Evolutionary conservation across 768 basidiomycete species (phyloP).

Genomic region (Tephrocybe sp.): DNA sequence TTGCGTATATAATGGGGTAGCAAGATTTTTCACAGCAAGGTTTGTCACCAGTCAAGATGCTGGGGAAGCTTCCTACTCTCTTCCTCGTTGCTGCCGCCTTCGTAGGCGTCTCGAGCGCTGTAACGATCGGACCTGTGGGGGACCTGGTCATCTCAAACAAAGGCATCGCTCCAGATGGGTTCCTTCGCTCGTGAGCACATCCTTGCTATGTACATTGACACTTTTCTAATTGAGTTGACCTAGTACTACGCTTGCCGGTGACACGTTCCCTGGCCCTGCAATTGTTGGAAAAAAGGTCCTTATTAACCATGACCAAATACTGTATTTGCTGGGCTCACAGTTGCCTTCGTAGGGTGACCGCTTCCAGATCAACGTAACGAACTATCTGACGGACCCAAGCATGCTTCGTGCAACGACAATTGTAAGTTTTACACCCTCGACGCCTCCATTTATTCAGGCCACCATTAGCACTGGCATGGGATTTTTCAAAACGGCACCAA

Average conservation of each 20-base stretch:
- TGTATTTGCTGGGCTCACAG: too few species aligned
- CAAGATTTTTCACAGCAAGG: neutral
- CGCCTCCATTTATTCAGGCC: neutral
- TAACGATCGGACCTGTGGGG: conserved; percentile 5
- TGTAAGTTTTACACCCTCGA: neutral
- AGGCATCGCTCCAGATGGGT: conserved; percentile 5
- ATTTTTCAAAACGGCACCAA: conserved; percentile 30
- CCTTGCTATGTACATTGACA: neutral
- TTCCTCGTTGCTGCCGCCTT: neutral
- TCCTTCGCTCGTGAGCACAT: conserved; percentile 2
- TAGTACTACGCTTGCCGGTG: conserved; percentile 5
- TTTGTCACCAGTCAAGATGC: neutral
- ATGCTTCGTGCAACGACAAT: conserved; percentile 9
- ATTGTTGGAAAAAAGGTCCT: conserved; percentile 8
- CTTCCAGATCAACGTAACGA: conserved; percentile 5
- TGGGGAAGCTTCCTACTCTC: neutral
- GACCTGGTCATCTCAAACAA: conserved; percentile 6
- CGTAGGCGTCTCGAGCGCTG: neutral
- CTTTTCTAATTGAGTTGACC: neutral
- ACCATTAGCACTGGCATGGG: conserved; percentile 41
- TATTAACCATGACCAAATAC: too few species aligned
- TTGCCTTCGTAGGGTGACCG: conserved; percentile 7
- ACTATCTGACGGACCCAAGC: conserved; percentile 4
- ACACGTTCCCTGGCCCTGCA: conserved; percentile 4
- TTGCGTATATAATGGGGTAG: neutral